Percentiles rank a stretch among this genome's conserved stretches.
phyloP scores from a whole-genome alignment of 169 alveolate genomes.

The Cryptosporidium tyzzeri region DNA sequence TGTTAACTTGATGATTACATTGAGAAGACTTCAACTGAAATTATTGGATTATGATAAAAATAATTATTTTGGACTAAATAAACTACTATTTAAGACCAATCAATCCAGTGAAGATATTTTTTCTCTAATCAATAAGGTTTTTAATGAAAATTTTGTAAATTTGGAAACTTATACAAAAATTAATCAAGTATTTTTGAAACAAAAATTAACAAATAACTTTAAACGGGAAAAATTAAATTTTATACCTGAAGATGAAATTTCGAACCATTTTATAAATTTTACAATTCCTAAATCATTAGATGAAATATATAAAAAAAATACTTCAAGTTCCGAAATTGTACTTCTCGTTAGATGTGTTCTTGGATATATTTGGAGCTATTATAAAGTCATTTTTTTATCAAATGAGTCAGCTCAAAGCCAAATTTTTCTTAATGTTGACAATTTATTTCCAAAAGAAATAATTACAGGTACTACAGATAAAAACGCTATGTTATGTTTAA shows the following conservation, averaged over 20 bases:
- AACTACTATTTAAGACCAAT: background rate
- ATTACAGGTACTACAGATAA: background rate
- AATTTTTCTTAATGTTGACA: background rate
- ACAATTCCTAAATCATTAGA: slow-evolving; percentile 14
- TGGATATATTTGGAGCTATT: slow-evolving; percentile 20
- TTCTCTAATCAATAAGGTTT: background rate
- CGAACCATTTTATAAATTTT: background rate
- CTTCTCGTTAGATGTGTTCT: background rate
- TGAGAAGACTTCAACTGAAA: background rate
- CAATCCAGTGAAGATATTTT: background rate
- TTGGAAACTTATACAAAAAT: background rate
- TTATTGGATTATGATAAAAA: background rate
- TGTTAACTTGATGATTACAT: slow-evolving; percentile 1
- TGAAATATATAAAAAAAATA: slow-evolving; percentile 4
- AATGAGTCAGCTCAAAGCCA: background rate
- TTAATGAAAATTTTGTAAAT: slow-evolving; percentile 6
- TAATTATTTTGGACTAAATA: background rate
- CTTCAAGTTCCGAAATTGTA: background rate
- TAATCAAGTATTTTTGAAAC: background rate
- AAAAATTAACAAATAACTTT: background rate
- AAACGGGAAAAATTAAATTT: background rate
- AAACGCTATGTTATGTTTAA: slow-evolving; percentile 3
- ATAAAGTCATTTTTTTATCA: background rate
- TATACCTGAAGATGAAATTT: background rate
- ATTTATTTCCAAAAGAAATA: background rate